These are phyloP conservation scores for Hippophae gyantsensis DNA, from an alignment of 306 rosid genomes.

Conservation along the genomic window DNA sequence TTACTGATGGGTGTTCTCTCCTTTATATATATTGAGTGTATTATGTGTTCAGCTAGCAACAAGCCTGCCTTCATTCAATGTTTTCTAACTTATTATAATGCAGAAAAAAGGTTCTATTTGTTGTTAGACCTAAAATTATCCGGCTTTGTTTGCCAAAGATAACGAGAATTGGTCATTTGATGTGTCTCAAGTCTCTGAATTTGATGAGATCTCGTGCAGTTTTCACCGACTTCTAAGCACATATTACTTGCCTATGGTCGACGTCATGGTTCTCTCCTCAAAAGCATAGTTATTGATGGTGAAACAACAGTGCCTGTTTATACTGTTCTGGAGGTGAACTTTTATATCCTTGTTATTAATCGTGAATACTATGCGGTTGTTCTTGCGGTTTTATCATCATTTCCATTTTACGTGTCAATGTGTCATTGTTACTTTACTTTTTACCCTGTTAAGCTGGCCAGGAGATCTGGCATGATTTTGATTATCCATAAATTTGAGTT, in stretches of 20 bases:
- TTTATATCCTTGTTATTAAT: background rate
- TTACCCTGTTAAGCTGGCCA: no score
- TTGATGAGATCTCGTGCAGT: slow-evolving; percentile 32
- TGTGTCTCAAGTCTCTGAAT: slow-evolving; percentile 18
- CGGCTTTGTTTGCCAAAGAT: slow-evolving; percentile 5
- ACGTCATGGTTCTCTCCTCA: slow-evolving; percentile 53
- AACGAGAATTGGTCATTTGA: slow-evolving; percentile 1
- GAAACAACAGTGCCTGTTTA: slow-evolving; percentile 84
- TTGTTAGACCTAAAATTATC: background rate
- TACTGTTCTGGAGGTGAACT: slow-evolving; percentile 81
- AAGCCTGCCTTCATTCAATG: background rate
- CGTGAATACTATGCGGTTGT: slow-evolving; percentile 15
- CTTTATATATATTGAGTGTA: no score
- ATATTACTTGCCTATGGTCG: slow-evolving; percentile 53
- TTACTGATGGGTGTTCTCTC: background rate
- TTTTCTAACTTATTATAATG: background rate
- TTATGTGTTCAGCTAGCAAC: background rate
- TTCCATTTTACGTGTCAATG: slow-evolving; percentile 5
- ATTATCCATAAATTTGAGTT: no score
- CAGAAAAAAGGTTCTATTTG: background rate
- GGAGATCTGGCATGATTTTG: no score
- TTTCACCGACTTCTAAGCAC: slow-evolving; percentile 58
- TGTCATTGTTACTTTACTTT: slow-evolving; percentile 4
- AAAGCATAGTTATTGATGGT: slow-evolving; percentile 82
- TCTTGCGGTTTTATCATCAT: background rate